Evolutionary conservation across 148 eudicot genomes (phyloP), one percentile per base, ranked within the genome.

Genomic region (Rhododendron henanense): DNA sequence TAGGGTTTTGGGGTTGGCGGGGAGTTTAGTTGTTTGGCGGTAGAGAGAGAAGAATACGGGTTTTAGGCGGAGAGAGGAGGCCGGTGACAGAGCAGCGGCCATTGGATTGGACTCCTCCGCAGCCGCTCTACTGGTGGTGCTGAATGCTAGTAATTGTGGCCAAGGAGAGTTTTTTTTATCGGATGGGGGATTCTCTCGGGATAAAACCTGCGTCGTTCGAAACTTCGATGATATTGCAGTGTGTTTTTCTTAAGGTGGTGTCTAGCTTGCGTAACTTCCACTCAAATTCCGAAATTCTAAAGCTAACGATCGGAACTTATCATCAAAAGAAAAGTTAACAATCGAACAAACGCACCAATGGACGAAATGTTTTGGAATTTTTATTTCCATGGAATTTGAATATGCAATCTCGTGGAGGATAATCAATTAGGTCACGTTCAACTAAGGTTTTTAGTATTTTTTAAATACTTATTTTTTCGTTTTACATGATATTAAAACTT

Each of bases 61-160:
- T 77, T 90, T 92, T 0, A 93, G 90, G 77, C 97, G 96, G 91
- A 93, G 93, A 57, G 92, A 85, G 6, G 92, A 51, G 85, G 94
- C 90, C 67, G 97, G 91, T 44, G 93, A 87, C 3, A 92, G 45
- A 25, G 92, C 92, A 23, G 88, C 89, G 59, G 90, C 95, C 93
- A 89, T 92, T 83, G 48, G 75, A 23, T 55, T 18, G 25, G 65
- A 21, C 4, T 59, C 9, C 65, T 23, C 10, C 53, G 13, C 48
- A n/a, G 33, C 35, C 28, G 31, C 31, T 47, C 19, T 18, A 19
- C 48, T 3, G 11, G 11, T 18, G 18, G 79, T 13, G 80, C 10
- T 51, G 14, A 41, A 41, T 47, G 50, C 25, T 13, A 28, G 31
- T 28, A 37, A 48, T 78, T 47, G 55, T 47, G 81, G 81, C 81